These are phyloP conservation scores for Cylindrodendrum hubeiense DNA, from an alignment of 2,329 filamentous ascomycete genomes.

Conservation along the genomic window DNA sequence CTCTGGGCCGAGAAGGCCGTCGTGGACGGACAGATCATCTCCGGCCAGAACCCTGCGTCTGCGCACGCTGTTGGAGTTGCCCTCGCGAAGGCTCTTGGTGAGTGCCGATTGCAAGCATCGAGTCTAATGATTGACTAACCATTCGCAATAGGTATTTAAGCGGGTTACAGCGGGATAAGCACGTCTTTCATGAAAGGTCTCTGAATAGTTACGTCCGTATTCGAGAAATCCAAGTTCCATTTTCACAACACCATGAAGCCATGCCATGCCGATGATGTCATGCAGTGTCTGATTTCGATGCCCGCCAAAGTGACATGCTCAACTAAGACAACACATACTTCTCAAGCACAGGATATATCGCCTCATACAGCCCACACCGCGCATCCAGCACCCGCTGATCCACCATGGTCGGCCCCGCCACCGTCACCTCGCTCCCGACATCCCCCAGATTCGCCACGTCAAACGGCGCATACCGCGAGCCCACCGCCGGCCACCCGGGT, in stretches of 20 bases:
- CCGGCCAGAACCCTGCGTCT: slow-evolving; percentile 70
- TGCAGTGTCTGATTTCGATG: not conserved
- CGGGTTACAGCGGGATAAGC: not conserved
- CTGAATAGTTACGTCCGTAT: slow-evolving; percentile 22
- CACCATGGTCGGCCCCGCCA: slow-evolving; percentile 28
- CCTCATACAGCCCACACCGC: slow-evolving; percentile 36
- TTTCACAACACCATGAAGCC: not conserved
- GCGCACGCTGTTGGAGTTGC: slow-evolving; percentile 65
- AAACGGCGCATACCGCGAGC: slow-evolving; percentile 33
- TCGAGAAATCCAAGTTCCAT: slow-evolving; percentile 2
- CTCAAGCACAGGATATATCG: slow-evolving; percentile 33
- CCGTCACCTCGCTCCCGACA: slow-evolving; percentile 8
- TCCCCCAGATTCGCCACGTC: slow-evolving; percentile 41
- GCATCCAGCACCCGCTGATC: slow-evolving; percentile 35
- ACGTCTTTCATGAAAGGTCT: not conserved
- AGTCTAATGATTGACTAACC: not conserved
- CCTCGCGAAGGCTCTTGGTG: slow-evolving; percentile 59
- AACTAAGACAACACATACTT: slow-evolving; percentile 16
- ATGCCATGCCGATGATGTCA: too few species aligned
- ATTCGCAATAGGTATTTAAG: not conserved
- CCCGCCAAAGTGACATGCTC: not conserved
- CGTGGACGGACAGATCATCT: slow-evolving; percentile 65
- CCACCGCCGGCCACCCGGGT: slow-evolving; percentile 42
- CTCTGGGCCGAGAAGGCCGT: slow-evolving; percentile 63
- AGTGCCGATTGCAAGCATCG: not conserved